These are phyloP conservation scores for Plasmodium gonderi DNA, from an alignment of 169 alveolate species.

Conservation along the genomic window DNA sequence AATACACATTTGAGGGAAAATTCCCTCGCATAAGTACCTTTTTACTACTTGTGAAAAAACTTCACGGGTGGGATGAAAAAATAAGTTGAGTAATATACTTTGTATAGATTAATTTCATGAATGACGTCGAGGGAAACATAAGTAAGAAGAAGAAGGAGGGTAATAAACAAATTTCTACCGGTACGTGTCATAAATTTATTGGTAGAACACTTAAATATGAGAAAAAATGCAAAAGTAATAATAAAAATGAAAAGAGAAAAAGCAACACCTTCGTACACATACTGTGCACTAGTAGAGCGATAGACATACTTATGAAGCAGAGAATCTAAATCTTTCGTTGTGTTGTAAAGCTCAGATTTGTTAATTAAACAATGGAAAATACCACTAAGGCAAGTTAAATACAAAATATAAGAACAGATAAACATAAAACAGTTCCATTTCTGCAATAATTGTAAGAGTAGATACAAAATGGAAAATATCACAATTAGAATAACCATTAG, in stretches of 20 bases:
- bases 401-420: constrained; percentile 29
- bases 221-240: constrained; percentile 18
- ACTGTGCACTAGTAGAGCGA: constrained; percentile 60
- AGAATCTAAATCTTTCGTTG: constrained; percentile 9
- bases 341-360: constrained; percentile 23
- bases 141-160: neutral
- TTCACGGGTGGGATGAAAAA: constrained; percentile 43
- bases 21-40: no score
- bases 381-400: constrained; percentile 29
- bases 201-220: neutral
- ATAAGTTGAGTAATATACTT: constrained; percentile 38
- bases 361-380: constrained; percentile 52
- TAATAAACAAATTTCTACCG: constrained; percentile 1
- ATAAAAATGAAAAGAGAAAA: constrained; percentile 32
- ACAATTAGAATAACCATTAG: neutral
- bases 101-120: constrained; percentile 21
- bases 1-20: neutral
- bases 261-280: constrained; percentile 42
- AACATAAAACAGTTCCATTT: constrained; percentile 10
- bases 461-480: constrained; percentile 5
- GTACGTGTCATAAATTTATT: neutral
- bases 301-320: constrained; percentile 21
- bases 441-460: neutral
- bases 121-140: constrained; percentile 11
- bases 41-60: constrained; percentile 20